Base-by-base conservation (phyloP, 495 filamentous ascomycete species). In the Lophiotrema nucula region DNA sequence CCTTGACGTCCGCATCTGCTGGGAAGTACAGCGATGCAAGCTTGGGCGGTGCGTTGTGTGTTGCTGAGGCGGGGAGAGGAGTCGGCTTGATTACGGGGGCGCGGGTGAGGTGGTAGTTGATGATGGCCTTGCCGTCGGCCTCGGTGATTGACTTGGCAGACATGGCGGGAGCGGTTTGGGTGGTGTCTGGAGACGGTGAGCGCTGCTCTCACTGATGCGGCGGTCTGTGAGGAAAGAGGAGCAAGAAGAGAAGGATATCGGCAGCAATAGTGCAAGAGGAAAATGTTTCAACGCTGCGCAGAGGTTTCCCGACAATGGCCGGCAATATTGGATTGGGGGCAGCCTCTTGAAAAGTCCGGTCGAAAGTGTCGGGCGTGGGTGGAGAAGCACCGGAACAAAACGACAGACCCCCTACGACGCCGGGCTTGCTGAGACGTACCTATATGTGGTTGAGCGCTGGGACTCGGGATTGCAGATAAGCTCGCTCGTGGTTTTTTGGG, bases 91-190 rank as follows among this genome's bases (percentile, higher is more conserved):
- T 97, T 71, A 96, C 87, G 54, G 92, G 87, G 56, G 93, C 91
- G 69, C 93, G 88, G 65, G 93, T 99, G 81, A 99, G 92, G 84
- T 99, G 93, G 82, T 96, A 99, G 87, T 96, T 97, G 81, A 99
- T 81, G 81, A 99, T 97, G 80, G 93, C 93, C 88, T 99, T 99
- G 84, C 93, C 93, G 79, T 99, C 93, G 81, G 95, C 93, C 79
- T 99, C 93, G 83, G 86, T 76, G 70, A 99, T 97, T 57, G 92
- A 87, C 78, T 99, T 99, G 75, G 93, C 95, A 73, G 93, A 95
- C 93, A 99, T 98, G 19, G 41, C 49, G 55, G 45, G 26, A 43
- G 39, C 19, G 8, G 39, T 21, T 8, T 51, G 39, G 21, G n/a
- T 16, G 42, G 19, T 61, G n/a, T 37, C 95, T 93, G 73, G 93